Evolutionary conservation across 2,329 filamentous ascomycete species (phyloP), one percentile per base, ranked within the genome.

Genomic region (Hypomyces rosellus): DNA sequence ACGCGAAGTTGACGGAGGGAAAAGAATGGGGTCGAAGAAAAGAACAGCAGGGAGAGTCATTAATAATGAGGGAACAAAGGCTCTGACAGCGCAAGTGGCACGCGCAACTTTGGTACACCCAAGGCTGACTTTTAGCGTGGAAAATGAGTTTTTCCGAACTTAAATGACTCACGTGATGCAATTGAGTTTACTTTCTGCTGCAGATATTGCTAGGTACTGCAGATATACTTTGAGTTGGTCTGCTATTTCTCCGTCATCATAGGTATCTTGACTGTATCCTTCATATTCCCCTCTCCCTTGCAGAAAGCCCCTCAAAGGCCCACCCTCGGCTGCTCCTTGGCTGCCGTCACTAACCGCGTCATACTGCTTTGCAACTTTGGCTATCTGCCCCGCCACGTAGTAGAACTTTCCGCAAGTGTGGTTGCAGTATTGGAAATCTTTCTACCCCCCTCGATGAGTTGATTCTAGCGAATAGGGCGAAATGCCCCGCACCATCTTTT

Each of bases 401-500:
- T 45, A n/a, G 48, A 53, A 50, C 47, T 45, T 53, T 49, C 42
- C 46, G 46, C 46, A 50, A 42, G n/a, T 44, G 34, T 46, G 49
- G 37, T 34, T 36, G 50, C 45, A 52, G 20, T 30, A 30, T 11
- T 30, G 25, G 25, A 30, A 30, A 30, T 30, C 25, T 47, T 49
- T 37, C 46, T 25, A 34, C 57, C 53, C 52, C 52, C 58, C 58
- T 55, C 46, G 50, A 59, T 62, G 55, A 48, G 61, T 60, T 54
- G 60, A 30, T 30, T 54, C 58, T 55, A 55, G 51, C 52, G 52
- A 53, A 54, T 55, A 53, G 56, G 55, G 55, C 58, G 61, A 57
- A 59, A 74, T 75, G 73, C 73, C 73, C 73, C 73, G 72, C 73
- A 74, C 68, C 62, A 63, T 61, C 55, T 58, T 68, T 59, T 60